Evolutionary conservation across 1,139 yeast genomes (phyloP).

Genomic region (Yamadazyma diddensiae): DNA sequence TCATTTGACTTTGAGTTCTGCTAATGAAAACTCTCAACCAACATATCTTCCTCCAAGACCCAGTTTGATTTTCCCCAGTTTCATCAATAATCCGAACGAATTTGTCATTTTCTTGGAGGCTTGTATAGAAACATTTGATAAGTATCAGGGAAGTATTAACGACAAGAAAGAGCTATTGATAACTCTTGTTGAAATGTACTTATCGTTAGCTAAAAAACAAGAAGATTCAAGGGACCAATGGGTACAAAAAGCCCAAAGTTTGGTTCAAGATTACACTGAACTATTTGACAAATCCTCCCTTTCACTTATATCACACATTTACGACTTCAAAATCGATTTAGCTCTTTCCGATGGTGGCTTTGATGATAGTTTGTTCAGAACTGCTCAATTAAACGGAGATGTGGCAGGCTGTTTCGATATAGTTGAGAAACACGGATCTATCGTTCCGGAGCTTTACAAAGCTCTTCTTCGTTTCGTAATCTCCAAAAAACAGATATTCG

Average conservation of each 20-base stretch:
- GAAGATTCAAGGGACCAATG: conserved; percentile 41
- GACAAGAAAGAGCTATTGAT: conserved; percentile 73
- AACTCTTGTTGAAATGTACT: conserved; percentile 79
- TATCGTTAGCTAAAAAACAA: conserved; percentile 51
- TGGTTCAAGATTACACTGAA: conserved; percentile 44
- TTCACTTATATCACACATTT: conserved; percentile 64
- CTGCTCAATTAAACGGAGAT: conserved; percentile 58
- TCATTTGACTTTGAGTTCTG: conserved; percentile 10
- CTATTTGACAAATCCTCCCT: conserved; percentile 58
- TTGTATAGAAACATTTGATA: conserved; percentile 75
- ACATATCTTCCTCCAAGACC: conserved; percentile 94
- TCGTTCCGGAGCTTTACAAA: conserved; percentile 63
- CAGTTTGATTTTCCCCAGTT: conserved; percentile 79
- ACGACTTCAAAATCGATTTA: conserved; percentile 52
- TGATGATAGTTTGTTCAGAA: conserved; percentile 64
- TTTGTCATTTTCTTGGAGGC: conserved; percentile 95
- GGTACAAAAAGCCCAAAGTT: conserved; percentile 59
- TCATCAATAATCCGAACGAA: conserved; percentile 78
- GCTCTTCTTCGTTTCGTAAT: conserved; percentile 65
- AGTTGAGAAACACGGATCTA: conserved; percentile 56
- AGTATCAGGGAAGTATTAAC: conserved; percentile 65
- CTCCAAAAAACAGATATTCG: conserved; percentile 53
- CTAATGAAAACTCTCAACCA: conserved; percentile 32
- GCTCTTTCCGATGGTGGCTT: conserved; percentile 41
- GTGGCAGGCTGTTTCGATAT: conserved; percentile 55